A percentile compares a stretch with the other conserved stretches of the same genome.
Conservation (phyloP, 129 eudicot genomes). For the Escallonia herrerae region DNA sequence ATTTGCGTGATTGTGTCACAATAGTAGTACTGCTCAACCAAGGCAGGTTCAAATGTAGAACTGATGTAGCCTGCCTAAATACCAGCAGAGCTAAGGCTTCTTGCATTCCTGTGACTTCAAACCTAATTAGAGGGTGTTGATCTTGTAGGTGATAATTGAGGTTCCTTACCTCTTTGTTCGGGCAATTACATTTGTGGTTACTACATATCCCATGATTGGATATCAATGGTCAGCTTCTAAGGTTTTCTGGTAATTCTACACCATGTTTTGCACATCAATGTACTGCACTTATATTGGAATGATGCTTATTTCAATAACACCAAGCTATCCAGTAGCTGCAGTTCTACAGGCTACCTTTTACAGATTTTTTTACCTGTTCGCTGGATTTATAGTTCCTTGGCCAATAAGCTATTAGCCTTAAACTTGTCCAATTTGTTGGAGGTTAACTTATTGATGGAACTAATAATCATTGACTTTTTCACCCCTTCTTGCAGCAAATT, state of each 20-base stretch:
- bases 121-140: too few relatives aligned
- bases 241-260: slow-evolving; percentile 24
- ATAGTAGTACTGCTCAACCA: too few relatives aligned
- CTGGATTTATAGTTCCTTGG: slow-evolving; percentile 18
- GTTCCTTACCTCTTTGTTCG: slow-evolving; percentile 17
- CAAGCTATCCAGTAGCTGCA: slow-evolving; percentile 18
- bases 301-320: slow-evolving; percentile 22
- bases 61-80: too few relatives aligned
- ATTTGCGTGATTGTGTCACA: too few relatives aligned
- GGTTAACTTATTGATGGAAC: too few relatives aligned
- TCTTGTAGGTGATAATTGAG: slow-evolving; percentile 21
- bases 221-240: slow-evolving; percentile 17
- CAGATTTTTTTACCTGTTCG: slow-evolving; percentile 14
- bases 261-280: slow-evolving; percentile 20
- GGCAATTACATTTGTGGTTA: slow-evolving; percentile 7
- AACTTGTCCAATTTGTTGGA: not conserved
- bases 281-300: slow-evolving; percentile 25
- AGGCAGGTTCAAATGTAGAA: too few relatives aligned
- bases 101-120: too few relatives aligned
- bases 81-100: too few relatives aligned
- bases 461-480: too few relatives aligned
- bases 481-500: slow-evolving; percentile 17
- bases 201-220: slow-evolving; percentile 25
- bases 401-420: slow-evolving; percentile 10
- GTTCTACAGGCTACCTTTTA: slow-evolving; percentile 12